Evolutionary conservation across 1,284 basidiomycete genomes (phyloP).

Genomic region (Rugosomyces carneus): DNA sequence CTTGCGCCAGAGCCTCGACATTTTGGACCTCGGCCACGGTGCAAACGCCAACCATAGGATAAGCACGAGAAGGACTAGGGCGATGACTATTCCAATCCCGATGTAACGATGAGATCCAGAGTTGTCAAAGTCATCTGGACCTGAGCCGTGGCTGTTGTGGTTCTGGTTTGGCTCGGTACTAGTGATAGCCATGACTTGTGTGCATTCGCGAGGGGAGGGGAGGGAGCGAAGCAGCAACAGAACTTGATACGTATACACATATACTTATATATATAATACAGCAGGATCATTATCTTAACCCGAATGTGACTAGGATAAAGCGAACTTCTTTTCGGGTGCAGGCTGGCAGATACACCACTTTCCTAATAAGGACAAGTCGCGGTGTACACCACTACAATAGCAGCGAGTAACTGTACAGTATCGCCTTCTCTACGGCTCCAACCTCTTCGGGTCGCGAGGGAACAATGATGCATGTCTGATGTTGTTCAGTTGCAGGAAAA

Average conservation of each 20-base stretch:
- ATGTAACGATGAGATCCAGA: slow-evolving; percentile 36
- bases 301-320: slow-evolving; percentile 1
- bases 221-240: slow-evolving; percentile 5
- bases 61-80: slow-evolving; percentile 24
- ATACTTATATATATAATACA: background rate
- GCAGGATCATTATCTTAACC: background rate
- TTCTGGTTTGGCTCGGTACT: slow-evolving; percentile 19
- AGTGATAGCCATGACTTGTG: slow-evolving; percentile 18
- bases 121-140: slow-evolving; percentile 19
- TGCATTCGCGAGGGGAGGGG: slow-evolving; percentile 15
- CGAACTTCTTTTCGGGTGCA: slow-evolving; percentile 21
- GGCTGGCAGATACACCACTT: slow-evolving; percentile 10
- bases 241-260: slow-evolving; percentile 11
- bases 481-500: slow-evolving; percentile 93
- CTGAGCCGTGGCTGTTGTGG: slow-evolving; percentile 18
- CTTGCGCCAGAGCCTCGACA: slow-evolving; percentile 10
- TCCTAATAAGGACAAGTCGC: slow-evolving; percentile 3
- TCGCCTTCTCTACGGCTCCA: slow-evolving; percentile 51
- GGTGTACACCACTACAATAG: background rate
- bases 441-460: slow-evolving; percentile 87
- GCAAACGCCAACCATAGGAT: slow-evolving; percentile 26
- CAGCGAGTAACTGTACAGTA: background rate
- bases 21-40: slow-evolving; percentile 22
- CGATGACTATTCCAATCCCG: slow-evolving; percentile 35
- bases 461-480: slow-evolving; percentile 92